phyloP scores from a whole-genome alignment of 2,329 filamentous ascomycete genomes.

The Xylariaceae sp. region DNA sequence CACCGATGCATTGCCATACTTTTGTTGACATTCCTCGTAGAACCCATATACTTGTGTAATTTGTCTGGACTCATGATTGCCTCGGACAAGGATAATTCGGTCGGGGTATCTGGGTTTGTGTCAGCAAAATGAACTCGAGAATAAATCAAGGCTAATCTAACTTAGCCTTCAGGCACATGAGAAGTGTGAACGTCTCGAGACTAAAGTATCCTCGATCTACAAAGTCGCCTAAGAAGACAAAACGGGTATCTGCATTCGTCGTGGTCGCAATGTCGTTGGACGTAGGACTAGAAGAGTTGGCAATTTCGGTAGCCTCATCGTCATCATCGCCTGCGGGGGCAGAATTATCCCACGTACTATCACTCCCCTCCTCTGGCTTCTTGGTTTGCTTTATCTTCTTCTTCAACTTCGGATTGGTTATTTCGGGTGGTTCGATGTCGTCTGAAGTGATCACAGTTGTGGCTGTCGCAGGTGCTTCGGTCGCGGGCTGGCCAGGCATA shows the following conservation, averaged over 20 bases:
- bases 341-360: slow-evolving; percentile 56
- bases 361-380: slow-evolving; percentile 56
- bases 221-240: slow-evolving; percentile 81
- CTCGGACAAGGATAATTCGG: slow-evolving; percentile 92
- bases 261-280: slow-evolving; percentile 32
- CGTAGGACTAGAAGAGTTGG: slow-evolving; percentile 43
- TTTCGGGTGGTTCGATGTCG: slow-evolving; percentile 90
- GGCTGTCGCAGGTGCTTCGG: slow-evolving; percentile 71
- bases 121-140: slow-evolving; percentile 20
- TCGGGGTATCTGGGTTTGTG: slow-evolving; percentile 79
- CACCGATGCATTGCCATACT: slow-evolving; percentile 98
- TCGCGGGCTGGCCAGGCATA: slow-evolving; percentile 85
- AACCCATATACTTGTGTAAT: slow-evolving; percentile 99
- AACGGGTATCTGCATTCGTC: slow-evolving; percentile 57
- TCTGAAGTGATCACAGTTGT: slow-evolving; percentile 84
- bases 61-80: slow-evolving; percentile 96
- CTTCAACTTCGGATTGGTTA: slow-evolving; percentile 84
- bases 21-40: slow-evolving; percentile 97
- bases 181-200: slow-evolving; percentile 94
- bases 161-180: slow-evolving; percentile 90
- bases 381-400: slow-evolving; percentile 79
- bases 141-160: slow-evolving; percentile 42
- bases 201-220: slow-evolving; percentile 98
- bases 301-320: slow-evolving; percentile 51
- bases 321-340: slow-evolving; percentile 56